Base-by-base conservation (phyloP, 2,329 filamentous ascomycete genomes). In the Stagonosporopsis chrysanthemi region DNA sequence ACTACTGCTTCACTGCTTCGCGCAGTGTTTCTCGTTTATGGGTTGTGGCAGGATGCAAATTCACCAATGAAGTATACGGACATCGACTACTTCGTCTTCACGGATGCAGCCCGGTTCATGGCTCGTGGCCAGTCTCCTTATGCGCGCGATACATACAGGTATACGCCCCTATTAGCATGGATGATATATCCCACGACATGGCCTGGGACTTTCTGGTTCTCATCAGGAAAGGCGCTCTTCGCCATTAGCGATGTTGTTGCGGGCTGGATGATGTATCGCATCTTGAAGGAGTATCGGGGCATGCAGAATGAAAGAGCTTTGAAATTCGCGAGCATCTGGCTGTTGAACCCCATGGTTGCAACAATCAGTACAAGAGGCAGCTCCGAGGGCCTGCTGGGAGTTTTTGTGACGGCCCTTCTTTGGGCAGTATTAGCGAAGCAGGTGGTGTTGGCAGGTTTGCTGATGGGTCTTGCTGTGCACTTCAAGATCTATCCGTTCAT, bases 401-500 rank as follows among this genome's bases (percentile, higher is more conserved):
- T 94, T 0, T 83, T 97, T 73, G 91, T 96, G 6, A 87, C 92
- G 60, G 90, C 86, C 0, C 76, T 98, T 33, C 78, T 99, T 11
- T 98, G 91, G 90, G 90, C 93, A 0, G 89, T 90, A 1, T 79
- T 92, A 62, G 81, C 84, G 48, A 82, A 82, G 47, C 81, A 81
- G n/a, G 79, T 90, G 17, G 70, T 77, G 1, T 73, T 96, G 8
- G 90, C 92, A 0, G 94, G 91, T 0, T 63, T 88, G 2, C 75
- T 98, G 28, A 81, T 99, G 2, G 95, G 95, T 0, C 78, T 97
- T 26, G 87, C 87, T 1, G 93, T 98, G 24, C 95, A 99, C 78
- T 96, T 99, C 79, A 99, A 99, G 82, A 98, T 99, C 60, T 99
- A 99, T 70, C 95, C 95, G 0, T 97, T 98, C 76, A 91, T 99